Evolutionary conservation across 176 grass and related monocot genomes (phyloP).

Genomic region (Zoysia pacifica): DNA sequence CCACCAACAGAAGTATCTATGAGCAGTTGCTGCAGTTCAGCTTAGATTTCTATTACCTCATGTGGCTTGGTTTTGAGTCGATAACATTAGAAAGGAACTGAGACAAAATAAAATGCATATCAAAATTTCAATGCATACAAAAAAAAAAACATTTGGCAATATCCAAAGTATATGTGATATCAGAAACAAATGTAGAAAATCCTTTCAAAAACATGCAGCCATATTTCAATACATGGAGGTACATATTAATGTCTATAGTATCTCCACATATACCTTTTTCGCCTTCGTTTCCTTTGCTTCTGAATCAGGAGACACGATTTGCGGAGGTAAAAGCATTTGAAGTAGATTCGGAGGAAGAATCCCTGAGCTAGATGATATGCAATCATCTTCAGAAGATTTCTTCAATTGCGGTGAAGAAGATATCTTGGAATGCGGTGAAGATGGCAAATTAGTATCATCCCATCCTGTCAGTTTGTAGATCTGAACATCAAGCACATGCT

Average conservation of each 20-base stretch:
- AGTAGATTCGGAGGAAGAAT: conserved; percentile 50
- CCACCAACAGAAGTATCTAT: background rate
- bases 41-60: background rate
- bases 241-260: background rate
- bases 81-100: conserved; percentile 14
- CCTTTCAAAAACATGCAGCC: background rate
- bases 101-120: background rate
- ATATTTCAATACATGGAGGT: background rate
- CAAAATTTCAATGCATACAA: background rate
- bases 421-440: conserved; percentile 22
- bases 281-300: conserved; percentile 38
- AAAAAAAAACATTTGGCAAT: background rate
- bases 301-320: conserved; percentile 26
- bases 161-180: background rate
- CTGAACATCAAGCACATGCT: conserved; percentile 49
- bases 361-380: conserved; percentile 22
- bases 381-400: conserved; percentile 28
- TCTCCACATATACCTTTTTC: conserved; percentile 39
- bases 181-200: background rate
- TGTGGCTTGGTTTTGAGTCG: background rate
- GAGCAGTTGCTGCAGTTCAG: background rate
- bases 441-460: conserved; percentile 47
- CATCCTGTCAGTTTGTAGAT: conserved; percentile 34
- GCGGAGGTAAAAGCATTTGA: conserved; percentile 63
- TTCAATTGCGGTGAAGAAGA: conserved; percentile 25